These are phyloP conservation scores for Oryza meyeriana DNA, from an alignment of 176 grass and related monocot species.

Conservation along the genomic window DNA sequence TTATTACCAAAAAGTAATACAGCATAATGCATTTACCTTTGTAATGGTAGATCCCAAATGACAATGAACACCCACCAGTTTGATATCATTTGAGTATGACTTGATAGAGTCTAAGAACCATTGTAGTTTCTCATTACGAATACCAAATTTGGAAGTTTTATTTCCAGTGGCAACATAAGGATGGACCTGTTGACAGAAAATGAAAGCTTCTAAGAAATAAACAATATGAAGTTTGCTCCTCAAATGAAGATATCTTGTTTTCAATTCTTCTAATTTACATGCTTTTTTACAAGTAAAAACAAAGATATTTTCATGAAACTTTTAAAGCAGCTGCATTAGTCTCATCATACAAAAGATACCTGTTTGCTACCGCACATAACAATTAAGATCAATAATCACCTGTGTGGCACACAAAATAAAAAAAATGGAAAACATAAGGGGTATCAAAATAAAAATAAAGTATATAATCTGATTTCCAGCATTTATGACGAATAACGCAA, in stretches of 20 bases:
- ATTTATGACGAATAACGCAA: slow-evolving; percentile 22
- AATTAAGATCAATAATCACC: background rate
- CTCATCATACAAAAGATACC: background rate
- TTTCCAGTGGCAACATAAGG: slow-evolving; percentile 98
- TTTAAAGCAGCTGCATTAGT: background rate
- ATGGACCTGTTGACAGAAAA: slow-evolving; percentile 63
- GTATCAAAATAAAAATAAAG: slow-evolving; percentile 1
- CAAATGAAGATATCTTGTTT: background rate
- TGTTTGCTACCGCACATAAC: background rate
- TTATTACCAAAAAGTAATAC: background rate
- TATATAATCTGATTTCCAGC: slow-evolving; percentile 5
- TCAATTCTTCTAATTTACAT: background rate
- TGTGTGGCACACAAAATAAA: background rate
- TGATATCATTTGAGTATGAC: slow-evolving; percentile 72
- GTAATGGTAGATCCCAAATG: slow-evolving; percentile 97
- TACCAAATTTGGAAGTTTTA: slow-evolving; percentile 97
- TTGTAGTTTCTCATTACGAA: slow-evolving; percentile 94
- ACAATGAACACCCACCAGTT: slow-evolving; percentile 91
- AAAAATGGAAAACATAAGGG: background rate
- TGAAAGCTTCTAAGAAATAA: background rate
- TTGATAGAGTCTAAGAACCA: slow-evolving; percentile 97
- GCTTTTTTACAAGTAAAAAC: background rate
- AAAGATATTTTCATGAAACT: background rate
- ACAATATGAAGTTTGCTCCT: background rate
- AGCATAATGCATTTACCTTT: slow-evolving; percentile 51